phyloP scores from a whole-genome alignment of 148 eudicot species.

The Pharnaceum exiguum region DNA sequence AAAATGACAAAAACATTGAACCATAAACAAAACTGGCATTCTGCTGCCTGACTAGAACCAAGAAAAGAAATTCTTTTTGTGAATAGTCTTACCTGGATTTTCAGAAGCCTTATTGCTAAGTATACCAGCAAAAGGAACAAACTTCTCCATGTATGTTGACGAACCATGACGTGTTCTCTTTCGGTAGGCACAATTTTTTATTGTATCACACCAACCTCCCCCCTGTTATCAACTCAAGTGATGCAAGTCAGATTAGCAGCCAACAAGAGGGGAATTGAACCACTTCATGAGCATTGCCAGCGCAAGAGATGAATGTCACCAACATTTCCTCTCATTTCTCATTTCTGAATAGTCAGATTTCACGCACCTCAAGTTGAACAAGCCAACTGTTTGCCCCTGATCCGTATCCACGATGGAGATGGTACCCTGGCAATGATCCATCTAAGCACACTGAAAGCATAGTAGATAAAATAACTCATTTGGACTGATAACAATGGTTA shows the following conservation, averaged over 20 bases:
- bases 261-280: not conserved
- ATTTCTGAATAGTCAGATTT: constrained; percentile 13
- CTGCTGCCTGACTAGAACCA: not conserved
- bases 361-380: constrained; percentile 86
- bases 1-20: constrained; percentile 4
- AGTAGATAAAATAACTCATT: not conserved
- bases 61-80: not conserved
- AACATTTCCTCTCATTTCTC: constrained; percentile 4
- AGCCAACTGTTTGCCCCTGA: constrained; percentile 96
- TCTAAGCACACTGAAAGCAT: constrained; percentile 80
- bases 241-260: constrained; percentile 12
- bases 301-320: not conserved
- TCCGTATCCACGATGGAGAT: constrained; percentile 80
- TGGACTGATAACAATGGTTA: too few species aligned
- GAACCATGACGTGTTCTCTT: constrained; percentile 87
- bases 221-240: constrained; percentile 52
- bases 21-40: not conserved
- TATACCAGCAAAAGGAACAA: constrained; percentile 68
- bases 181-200: constrained; percentile 74
- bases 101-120: constrained; percentile 76
- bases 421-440: constrained; percentile 92
- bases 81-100: constrained; percentile 59
- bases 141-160: constrained; percentile 70
- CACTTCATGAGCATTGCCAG: constrained; percentile 15
- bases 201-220: constrained; percentile 94